These are phyloP conservation scores for Verticillium nubilum DNA, from an alignment of 2,329 filamentous ascomycete species.

Conservation along the genomic window DNA sequence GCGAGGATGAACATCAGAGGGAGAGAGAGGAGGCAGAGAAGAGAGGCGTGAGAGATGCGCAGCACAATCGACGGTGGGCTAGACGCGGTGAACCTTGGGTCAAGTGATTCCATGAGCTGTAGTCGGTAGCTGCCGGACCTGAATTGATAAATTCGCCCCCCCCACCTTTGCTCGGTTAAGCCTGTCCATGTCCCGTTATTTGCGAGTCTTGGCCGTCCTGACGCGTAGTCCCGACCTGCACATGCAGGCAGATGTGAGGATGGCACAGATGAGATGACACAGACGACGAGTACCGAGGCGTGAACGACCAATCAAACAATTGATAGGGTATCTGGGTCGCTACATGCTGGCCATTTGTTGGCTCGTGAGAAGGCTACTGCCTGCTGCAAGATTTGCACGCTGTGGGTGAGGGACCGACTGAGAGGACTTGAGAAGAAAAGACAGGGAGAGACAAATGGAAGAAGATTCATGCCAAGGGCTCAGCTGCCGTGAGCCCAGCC, in stretches of 20 bases:
- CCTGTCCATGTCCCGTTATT: neutral
- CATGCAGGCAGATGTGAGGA: no score
- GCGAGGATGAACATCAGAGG: neutral
- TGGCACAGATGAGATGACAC: no score
- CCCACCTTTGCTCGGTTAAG: neutral
- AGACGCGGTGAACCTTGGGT: neutral
- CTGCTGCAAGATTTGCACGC: neutral
- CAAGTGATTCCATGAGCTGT: slow-evolving; percentile 9
- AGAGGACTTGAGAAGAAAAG: neutral
- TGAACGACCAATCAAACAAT: neutral
- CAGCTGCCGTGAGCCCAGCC: neutral
- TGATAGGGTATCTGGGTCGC: slow-evolving; percentile 8
- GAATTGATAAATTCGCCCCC: slow-evolving; percentile 11
- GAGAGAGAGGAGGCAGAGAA: neutral
- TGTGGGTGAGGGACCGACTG: neutral
- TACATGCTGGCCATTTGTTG: no score
- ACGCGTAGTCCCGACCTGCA: no score
- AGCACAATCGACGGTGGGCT: neutral
- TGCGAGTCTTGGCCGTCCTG: no score
- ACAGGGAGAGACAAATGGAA: neutral
- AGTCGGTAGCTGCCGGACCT: slow-evolving; percentile 5
- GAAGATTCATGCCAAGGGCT: neutral
- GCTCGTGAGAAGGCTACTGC: no score
- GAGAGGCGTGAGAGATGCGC: neutral
- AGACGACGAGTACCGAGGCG: neutral